Base-by-base conservation (phyloP, 129 eudicot genomes). In the Helichrysum umbraculigerum region DNA sequence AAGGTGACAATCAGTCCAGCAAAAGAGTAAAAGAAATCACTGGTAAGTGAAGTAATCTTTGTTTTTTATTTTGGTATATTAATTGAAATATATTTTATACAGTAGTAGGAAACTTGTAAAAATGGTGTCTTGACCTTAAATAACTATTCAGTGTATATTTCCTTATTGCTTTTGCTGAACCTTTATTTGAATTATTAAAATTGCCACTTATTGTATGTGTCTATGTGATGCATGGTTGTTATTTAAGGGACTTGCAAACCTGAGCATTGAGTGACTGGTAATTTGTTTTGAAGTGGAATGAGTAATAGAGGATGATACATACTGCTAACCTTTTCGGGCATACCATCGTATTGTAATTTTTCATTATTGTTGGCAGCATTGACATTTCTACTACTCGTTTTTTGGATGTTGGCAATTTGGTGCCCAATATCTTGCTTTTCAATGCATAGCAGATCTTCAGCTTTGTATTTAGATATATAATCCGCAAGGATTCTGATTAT, bases 1-100 rank as follows among this genome's bases (percentile, higher is more conserved):
- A 82, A 62, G 91, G 67, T 14, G 97, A 85, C 39, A 93, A 88
- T 68, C 85, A 82, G 76, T 88, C 83, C 51, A 79, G 83, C 30
- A 94, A 83, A 80, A 82, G 86, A 59, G 79, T 85, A 54, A 86
- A 85, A 79, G 90, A 87, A 72, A 73, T 77, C 77, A 57, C 84
- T 75, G 99, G 94, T 94, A 84, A 82, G 96, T 73, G 65, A 73
- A 33, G 17, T 34, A 47, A 14, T 47, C n/a, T 47, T 47, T 47
- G 54, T 74, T 77, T 52, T 41, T 78, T 74, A 22, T 33, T 50
- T 80, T 65, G 80, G 80, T 76, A 33, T 70, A n/a, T 54, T 65
- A 32, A 32, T 32, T 32, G 3, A 32, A 32, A 32, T 25, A 63
- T 61, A 32, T 62, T 15, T 51, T 78, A 12, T 25, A 9, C 42